Evolutionary conservation across 805 yeast species (phyloP), one percentile per base, ranked within the genome.

Genomic region (Yarrowia keelungensis): DNA sequence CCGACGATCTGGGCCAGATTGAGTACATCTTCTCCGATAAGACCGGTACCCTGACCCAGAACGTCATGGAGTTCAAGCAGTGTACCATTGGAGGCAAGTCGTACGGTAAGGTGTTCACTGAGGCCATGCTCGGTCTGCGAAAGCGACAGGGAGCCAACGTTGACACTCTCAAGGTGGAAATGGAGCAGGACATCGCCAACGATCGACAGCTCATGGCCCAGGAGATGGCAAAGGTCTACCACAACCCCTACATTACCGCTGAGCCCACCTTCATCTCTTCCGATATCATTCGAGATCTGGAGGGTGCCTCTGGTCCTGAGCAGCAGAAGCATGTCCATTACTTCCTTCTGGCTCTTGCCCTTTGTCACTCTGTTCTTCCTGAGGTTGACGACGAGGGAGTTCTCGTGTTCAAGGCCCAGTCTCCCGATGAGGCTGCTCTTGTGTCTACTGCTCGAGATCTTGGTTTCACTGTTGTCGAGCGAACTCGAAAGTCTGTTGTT

Each of bases 401-500:
- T 11, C 56, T 47, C 5, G 85, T 83, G 38, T 89, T 87, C 80
- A 89, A 89, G 75, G 95, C 95, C 0, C 95, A 90, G 76, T 88
- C 92, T 5, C 96, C 96, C 0, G 96, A 90, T 78, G 96, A 90
- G 76, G 88, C 90, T 39, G 95, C 96, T 0, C 82, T 90, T 68
- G 96, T 90, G 11, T 82, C 90, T 1, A 89, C 87, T 22, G 95
- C 95, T 0, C 81, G 91, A 69, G 95, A 90, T 76, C 74, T 89
- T 68, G 96, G 96, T 14, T 83, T 89, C 72, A 87, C 85, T 0
- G 87, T 89, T 75, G 77, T 82, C 45, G 90, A 84, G 47, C 81
- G 89, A 67, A 81, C 83, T 12, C 83, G 89, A 73, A 81, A 82
- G 49, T 82, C 85, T 2, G 79, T 88, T 39, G 74, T 83, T 7